Evolutionary conservation across 2,329 filamentous ascomycete genomes (phyloP), one percentile per base, ranked within the genome.

Genomic region (Aspergillus tubingensis): DNA sequence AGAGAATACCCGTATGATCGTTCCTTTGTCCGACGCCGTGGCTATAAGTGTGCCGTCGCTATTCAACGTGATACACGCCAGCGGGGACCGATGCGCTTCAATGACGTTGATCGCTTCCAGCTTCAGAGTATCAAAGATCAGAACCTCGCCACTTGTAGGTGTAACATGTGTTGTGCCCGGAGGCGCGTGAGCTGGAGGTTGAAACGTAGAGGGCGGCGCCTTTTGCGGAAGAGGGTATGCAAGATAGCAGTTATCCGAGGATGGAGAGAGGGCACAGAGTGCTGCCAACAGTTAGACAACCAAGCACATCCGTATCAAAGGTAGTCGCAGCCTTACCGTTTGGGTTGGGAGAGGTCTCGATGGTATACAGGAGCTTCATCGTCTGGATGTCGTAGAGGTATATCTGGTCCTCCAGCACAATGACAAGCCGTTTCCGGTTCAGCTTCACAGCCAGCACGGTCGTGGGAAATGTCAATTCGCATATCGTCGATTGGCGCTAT

Each of bases 361-460:
- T 96, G 5, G 92, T 96, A 76, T 92, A 90, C 43, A 98, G 83
- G 60, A 98, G 86, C 70, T 91, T 94, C 94, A 99, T 98, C 74
- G 97, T 98, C 78, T 93, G 92, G 67, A 99, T 98, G 76, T 99
- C 95, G 80, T 99, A 99, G 52, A 99, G 85, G 78, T 98, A 99
- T 64, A 98, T 96, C 74, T 96, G 91, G 70, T 96, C 92, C 75
- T 99, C 95, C 59, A 98, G 84, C 13, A 98, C 89, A 32, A 99
- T 93, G 11, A 95, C 92, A 25, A 99, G 85, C 39, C 95, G 88
- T 77, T 97, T 98, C 67, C 95, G 86, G 77, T 99, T 99, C 70
- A 99, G 82, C 66, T 93, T 91, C 61, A 99, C 92, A 19, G 94
- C 93, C 43, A 98, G 86, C 10, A 99, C 92, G 53, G 93, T 92